phyloP scores from a whole-genome alignment of 2,329 filamentous ascomycete genomes.

The Sarocladium oryzae region DNA sequence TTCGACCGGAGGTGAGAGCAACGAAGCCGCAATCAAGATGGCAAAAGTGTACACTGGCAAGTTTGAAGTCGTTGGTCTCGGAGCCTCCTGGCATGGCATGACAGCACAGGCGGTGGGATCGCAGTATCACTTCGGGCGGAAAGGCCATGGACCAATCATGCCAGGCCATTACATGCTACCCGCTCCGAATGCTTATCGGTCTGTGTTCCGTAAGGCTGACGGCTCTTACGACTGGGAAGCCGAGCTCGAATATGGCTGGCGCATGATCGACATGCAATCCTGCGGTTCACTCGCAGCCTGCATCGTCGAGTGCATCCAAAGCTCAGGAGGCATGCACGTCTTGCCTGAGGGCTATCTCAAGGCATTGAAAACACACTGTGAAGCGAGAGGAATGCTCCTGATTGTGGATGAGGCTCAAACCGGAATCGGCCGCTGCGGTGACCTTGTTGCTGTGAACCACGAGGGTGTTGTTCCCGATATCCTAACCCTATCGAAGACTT shows the following conservation, averaged over 20 bases:
- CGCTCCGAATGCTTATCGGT: constrained; percentile 54
- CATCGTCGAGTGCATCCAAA: constrained; percentile 57
- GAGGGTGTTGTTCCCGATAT: constrained; percentile 52
- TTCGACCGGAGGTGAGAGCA: constrained; percentile 49
- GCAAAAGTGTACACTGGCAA: constrained; percentile 59
- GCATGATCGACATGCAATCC: constrained; percentile 51
- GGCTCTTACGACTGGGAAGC: constrained; percentile 57
- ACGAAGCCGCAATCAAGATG: constrained; percentile 58
- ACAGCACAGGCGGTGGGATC: constrained; percentile 47
- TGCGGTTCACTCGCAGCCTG: constrained; percentile 57
- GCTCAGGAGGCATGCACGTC: constrained; percentile 52
- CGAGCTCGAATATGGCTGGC: constrained; percentile 55
- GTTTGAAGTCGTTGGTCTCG: constrained; percentile 33
- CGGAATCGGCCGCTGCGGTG: constrained; percentile 48
- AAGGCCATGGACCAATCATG: constrained; percentile 40
- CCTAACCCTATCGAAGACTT: constrained; percentile 52
- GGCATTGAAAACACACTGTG: constrained; percentile 48
- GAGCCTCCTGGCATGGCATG: constrained; percentile 55
- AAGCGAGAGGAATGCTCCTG: constrained; percentile 50
- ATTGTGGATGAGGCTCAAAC: constrained; percentile 59
- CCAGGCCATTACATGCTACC: constrained; percentile 53
- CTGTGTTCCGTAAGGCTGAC: constrained; percentile 53
- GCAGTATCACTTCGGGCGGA: constrained; percentile 49
- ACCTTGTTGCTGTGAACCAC: constrained; percentile 53
- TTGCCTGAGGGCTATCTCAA: constrained; percentile 53